Percentiles rank a stretch among this genome's conserved stretches.
Evolutionary conservation across 805 yeast genomes (phyloP).

Genomic region (Cyberlindnera japonica): DNA sequence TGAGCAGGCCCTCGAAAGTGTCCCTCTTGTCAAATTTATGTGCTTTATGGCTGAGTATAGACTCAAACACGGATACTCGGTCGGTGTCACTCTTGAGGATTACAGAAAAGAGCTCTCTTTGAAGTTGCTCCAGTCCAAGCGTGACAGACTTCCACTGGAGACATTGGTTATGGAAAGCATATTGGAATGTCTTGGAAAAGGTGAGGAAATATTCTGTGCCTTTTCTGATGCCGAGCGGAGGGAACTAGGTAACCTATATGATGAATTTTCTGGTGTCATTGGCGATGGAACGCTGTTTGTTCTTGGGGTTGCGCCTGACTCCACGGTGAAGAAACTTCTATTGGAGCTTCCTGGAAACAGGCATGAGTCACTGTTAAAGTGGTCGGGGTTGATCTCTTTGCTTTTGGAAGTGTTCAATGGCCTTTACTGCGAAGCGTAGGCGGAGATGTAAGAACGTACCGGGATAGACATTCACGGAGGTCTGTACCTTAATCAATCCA

Average conservation of each 20-base stretch:
- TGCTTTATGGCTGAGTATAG: not conserved
- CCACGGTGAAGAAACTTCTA: not conserved
- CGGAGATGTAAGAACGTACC: too few species aligned
- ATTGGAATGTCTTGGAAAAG: not conserved
- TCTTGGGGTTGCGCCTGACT: not conserved
- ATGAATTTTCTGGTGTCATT: not conserved
- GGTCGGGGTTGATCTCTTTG: not conserved
- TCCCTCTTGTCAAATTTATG: conserved; percentile 1
- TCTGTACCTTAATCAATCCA: too few species aligned
- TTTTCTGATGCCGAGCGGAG: not conserved
- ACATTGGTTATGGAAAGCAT: conserved; percentile 1
- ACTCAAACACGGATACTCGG: not conserved
- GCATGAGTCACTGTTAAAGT: not conserved
- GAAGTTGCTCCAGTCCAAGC: not conserved
- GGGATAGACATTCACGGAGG: too few species aligned
- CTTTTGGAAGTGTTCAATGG: not conserved
- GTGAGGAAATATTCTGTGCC: too few species aligned
- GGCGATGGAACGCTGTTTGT: conserved; percentile 4
- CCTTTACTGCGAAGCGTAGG: not conserved
- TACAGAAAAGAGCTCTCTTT: not conserved
- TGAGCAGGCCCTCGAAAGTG: not conserved
- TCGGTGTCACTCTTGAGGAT: conserved; percentile 3
- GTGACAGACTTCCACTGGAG: not conserved
- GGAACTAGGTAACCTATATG: not conserved
- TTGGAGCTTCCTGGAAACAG: not conserved